Evolutionary conservation across 2,329 filamentous ascomycete species (phyloP).

Genomic region (Trematosphaeria pertusa): DNA sequence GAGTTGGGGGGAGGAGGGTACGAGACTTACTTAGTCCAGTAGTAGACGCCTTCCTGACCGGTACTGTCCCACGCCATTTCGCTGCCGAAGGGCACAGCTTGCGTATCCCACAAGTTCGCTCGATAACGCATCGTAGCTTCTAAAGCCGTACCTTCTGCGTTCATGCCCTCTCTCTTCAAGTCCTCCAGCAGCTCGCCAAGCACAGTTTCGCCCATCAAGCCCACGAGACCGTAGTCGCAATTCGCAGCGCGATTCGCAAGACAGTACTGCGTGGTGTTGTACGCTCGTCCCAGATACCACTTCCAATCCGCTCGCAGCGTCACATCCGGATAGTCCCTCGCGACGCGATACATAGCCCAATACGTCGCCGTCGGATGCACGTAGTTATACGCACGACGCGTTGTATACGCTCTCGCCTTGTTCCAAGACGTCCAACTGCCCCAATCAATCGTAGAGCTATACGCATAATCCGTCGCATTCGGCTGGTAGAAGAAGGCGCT

Average conservation of each 20-base stretch:
- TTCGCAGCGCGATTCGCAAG: slow-evolving; percentile 45
- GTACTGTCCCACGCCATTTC: slow-evolving; percentile 71
- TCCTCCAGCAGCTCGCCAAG: slow-evolving; percentile 62
- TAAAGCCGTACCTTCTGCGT: slow-evolving; percentile 49
- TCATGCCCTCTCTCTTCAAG: slow-evolving; percentile 57
- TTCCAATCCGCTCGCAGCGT: slow-evolving; percentile 53
- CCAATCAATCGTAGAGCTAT: slow-evolving; percentile 57
- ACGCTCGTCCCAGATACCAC: slow-evolving; percentile 65
- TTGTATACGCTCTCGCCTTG: slow-evolving; percentile 52
- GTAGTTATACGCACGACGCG: slow-evolving; percentile 65
- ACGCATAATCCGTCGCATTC: slow-evolving; percentile 51
- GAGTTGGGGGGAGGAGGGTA: no score
- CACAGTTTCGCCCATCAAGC: slow-evolving; percentile 67
- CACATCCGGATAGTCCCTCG: slow-evolving; percentile 56
- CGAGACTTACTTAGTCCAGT: slow-evolving; percentile 58
- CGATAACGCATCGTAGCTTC: slow-evolving; percentile 58
- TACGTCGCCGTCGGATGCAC: slow-evolving; percentile 64
- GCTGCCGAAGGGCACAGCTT: slow-evolving; percentile 63
- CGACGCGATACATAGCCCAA: slow-evolving; percentile 65
- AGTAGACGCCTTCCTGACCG: slow-evolving; percentile 67
- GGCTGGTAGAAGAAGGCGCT: slow-evolving; percentile 66
- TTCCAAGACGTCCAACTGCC: slow-evolving; percentile 61
- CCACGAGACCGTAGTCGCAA: slow-evolving; percentile 54
- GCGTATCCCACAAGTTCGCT: slow-evolving; percentile 58
- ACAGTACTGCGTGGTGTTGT: slow-evolving; percentile 55